Evolutionary conservation across 1,284 basidiomycete species (phyloP).

Genomic region (Papiliotrema flavescens): DNA sequence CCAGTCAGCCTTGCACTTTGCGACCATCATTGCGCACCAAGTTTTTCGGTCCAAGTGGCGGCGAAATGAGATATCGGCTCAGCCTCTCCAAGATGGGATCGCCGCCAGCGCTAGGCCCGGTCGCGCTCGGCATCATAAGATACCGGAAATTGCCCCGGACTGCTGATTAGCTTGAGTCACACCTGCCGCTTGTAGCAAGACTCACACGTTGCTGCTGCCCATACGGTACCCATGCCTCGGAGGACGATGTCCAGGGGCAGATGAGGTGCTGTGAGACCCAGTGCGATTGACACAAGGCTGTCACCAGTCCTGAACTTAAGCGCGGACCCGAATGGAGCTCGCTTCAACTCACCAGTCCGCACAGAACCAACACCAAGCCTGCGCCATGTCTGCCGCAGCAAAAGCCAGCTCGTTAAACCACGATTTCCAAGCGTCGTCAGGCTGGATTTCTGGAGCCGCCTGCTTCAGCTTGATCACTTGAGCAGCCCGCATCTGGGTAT

Average conservation of each 20-base stretch:
- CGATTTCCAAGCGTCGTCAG: not conserved
- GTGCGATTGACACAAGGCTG: slow-evolving; percentile 27
- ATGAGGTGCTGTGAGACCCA: slow-evolving; percentile 8
- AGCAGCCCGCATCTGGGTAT: not conserved
- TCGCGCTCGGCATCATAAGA: slow-evolving; percentile 14
- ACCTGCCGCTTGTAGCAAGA: not conserved
- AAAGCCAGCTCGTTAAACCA: slow-evolving; percentile 1
- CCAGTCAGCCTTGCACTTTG: not conserved
- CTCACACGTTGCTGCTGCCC: slow-evolving; percentile 32
- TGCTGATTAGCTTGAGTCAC: slow-evolving; percentile 1
- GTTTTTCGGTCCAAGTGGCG: not conserved
- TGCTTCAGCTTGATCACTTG: not conserved
- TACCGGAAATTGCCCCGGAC: slow-evolving; percentile 24
- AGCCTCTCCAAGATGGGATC: slow-evolving; percentile 22
- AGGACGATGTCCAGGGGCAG: slow-evolving; percentile 8
- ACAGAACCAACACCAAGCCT: slow-evolving; percentile 1
- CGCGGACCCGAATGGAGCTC: too few relatives aligned
- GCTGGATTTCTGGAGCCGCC: not conserved
- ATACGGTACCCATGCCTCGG: slow-evolving; percentile 28
- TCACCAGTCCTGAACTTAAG: slow-evolving; percentile 19
- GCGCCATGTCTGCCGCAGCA: not conserved
- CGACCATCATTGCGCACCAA: too few relatives aligned
- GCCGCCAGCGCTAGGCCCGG: not conserved
- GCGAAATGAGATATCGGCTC: slow-evolving; percentile 13
- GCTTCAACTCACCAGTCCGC: not conserved